A percentile compares a stretch with the other conserved stretches of the same genome.
phyloP scores from a whole-genome alignment of 108 stramenopile species.

The Fragilariopsis cylindrus region DNA sequence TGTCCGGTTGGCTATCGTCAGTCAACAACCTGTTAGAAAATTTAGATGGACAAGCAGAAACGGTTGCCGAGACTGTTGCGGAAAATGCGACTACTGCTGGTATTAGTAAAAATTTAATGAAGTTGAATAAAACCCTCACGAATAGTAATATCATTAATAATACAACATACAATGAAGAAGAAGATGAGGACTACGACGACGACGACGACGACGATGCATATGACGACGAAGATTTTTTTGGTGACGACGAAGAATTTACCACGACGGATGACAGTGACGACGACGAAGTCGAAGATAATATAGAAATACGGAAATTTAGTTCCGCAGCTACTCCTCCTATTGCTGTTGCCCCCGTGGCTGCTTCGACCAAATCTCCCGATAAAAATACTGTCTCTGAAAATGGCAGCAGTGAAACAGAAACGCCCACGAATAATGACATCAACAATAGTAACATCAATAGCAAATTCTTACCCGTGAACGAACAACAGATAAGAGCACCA shows the following conservation, averaged over 20 bases:
- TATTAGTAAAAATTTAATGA: constrained; percentile 15
- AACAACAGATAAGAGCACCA: too few species aligned
- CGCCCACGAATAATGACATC: not conserved
- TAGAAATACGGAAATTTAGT: not conserved
- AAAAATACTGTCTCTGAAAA: not conserved
- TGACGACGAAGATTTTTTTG: constrained; percentile 24
- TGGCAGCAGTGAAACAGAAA: not conserved
- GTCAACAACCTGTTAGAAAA: constrained; percentile 82
- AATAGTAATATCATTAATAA: constrained; percentile 3
- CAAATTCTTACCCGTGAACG: not conserved
- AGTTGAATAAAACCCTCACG: constrained; percentile 9
- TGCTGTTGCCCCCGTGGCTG: not conserved
- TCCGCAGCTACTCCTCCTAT: not conserved
- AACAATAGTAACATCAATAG: not conserved
- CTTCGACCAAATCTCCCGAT: not conserved
- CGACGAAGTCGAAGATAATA: constrained; percentile 8
- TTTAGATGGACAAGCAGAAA: constrained; percentile 73
- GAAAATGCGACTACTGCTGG: constrained; percentile 13
- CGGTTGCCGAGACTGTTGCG: constrained; percentile 40
- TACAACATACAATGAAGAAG: not conserved
- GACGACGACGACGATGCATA: constrained; percentile 19
- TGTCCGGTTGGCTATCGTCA: constrained; percentile 79
- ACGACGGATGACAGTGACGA: not conserved
- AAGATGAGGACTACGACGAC: constrained; percentile 16
- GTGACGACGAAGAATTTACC: constrained; percentile 23